A percentile compares a stretch with the other conserved stretches of the same genome.
Evolutionary conservation across 164 flowering plant species (phyloP).

Genomic region (Hamamelis virginiana): DNA sequence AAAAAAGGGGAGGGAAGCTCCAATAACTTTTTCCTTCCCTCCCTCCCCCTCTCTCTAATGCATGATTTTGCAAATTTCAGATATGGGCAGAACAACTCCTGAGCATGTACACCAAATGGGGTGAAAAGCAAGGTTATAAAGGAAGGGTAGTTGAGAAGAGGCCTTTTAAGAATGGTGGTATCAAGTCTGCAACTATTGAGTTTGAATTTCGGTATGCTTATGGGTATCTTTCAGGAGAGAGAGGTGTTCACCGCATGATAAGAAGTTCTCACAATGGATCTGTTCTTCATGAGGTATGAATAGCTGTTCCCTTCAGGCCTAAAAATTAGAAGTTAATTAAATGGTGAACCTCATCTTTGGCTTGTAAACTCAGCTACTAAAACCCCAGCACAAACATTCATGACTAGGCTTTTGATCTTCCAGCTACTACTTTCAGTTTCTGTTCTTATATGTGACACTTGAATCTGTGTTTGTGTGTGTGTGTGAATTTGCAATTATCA

Average conservation of each 20-base stretch:
- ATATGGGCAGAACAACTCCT: constrained; percentile 71
- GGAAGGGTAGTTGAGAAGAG: constrained; percentile 63
- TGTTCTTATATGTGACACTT: neutral
- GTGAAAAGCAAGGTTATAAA: constrained; percentile 61
- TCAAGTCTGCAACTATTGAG: constrained; percentile 64
- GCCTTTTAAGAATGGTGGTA: constrained; percentile 45
- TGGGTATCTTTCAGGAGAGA: constrained; percentile 84
- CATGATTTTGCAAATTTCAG: constrained; percentile 31
- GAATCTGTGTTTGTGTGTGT: neutral
- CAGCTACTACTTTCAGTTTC: neutral
- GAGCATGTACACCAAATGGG: constrained; percentile 83
- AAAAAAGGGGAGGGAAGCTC: neutral
- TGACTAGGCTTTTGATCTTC: neutral
- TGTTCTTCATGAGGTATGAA: constrained; percentile 41
- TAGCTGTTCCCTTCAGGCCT: constrained; percentile 1
- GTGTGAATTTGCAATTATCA: neutral
- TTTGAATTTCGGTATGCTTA: constrained; percentile 74
- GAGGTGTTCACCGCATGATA: constrained; percentile 62
- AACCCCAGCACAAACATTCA: neutral
- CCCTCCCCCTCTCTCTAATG: constrained; percentile 1
- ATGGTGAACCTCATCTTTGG: neutral
- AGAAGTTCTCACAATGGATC: constrained; percentile 31
- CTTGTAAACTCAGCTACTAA: neutral
- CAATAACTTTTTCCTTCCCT: neutral
- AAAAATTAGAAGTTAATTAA: neutral